phyloP scores from a whole-genome alignment of 2,329 filamentous ascomycete genomes.

The Pseudogymnoascus sp. region DNA sequence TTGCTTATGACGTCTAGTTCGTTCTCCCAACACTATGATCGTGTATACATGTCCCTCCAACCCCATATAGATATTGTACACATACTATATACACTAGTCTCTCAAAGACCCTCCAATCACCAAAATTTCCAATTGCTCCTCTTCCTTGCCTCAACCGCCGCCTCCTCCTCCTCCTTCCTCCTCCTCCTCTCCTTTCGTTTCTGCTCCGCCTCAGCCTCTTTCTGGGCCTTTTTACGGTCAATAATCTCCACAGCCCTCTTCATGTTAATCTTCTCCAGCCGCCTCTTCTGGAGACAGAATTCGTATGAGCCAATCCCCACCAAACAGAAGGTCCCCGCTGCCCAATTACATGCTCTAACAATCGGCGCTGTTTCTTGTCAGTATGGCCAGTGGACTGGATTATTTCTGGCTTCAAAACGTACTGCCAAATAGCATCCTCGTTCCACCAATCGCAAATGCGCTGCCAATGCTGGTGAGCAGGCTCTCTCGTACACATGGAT shows the following conservation, averaged over 20 bases:
- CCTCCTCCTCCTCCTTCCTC: conserved; percentile 35
- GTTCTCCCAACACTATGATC: neutral
- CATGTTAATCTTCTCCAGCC: conserved; percentile 73
- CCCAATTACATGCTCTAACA: conserved; percentile 71
- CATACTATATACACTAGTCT: conserved; percentile 6
- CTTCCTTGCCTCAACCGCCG: conserved; percentile 12
- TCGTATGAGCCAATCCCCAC: conserved; percentile 69
- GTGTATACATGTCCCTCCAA: neutral
- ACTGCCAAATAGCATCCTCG: conserved; percentile 71
- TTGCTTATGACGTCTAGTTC: neutral
- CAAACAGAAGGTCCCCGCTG: conserved; percentile 65
- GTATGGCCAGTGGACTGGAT: neutral
- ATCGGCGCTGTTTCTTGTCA: conserved; percentile 41
- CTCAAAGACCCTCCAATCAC: neutral
- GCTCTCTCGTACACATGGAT: conserved; percentile 76
- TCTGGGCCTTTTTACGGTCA: conserved; percentile 60
- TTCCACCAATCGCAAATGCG: conserved; percentile 65
- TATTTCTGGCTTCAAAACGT: conserved; percentile 18
- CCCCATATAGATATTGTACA: conserved; percentile 2
- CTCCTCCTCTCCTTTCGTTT: conserved; percentile 35
- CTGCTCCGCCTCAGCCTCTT: conserved; percentile 36
- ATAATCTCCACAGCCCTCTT: conserved; percentile 77
- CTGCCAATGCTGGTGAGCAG: conserved; percentile 74
- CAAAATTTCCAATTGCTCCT: conserved; percentile 7
- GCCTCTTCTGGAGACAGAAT: conserved; percentile 68